A percentile compares a stretch with the other conserved stretches of the same genome.
Conservation (phyloP, 2,329 filamentous ascomycete genomes). For the Beauveria brongniartii region DNA sequence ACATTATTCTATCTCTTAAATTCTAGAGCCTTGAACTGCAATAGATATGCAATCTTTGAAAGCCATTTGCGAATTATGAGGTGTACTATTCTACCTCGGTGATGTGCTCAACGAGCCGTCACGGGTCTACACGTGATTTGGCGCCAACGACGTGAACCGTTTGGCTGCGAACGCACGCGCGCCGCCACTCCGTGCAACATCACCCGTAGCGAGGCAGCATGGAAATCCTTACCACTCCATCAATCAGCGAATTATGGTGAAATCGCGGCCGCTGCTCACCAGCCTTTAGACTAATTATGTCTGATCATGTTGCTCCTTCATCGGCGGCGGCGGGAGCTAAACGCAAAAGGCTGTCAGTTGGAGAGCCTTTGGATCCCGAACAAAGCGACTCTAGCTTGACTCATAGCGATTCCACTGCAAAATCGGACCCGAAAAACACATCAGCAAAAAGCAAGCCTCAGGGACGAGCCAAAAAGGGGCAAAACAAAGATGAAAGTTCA, state of each 20-base stretch:
- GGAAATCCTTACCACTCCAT: background rate
- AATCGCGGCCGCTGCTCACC: background rate
- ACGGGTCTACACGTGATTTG: conserved; percentile 11
- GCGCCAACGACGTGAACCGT: conserved; percentile 7
- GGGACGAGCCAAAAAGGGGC: conserved; percentile 1
- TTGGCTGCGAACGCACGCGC: background rate
- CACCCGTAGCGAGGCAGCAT: background rate
- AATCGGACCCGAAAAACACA: background rate
- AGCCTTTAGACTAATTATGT: background rate
- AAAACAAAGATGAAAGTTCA: conserved; percentile 12
- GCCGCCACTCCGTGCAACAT: background rate
- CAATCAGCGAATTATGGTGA: background rate
- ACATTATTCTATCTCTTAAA: conserved; percentile 4
- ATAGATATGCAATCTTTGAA: background rate
- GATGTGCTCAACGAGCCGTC: background rate
- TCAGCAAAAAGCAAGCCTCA: background rate
- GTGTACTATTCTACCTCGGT: background rate
- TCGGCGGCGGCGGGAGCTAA: background rate
- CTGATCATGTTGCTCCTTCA: background rate
- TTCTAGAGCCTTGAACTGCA: background rate
- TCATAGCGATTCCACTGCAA: background rate
- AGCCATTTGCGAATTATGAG: background rate
- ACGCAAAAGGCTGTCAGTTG: background rate
- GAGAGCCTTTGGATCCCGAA: background rate
- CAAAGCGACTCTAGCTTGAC: background rate